phyloP scores from a whole-genome alignment of 2,329 filamentous ascomycete genomes.

The Geosmithia morbida region DNA sequence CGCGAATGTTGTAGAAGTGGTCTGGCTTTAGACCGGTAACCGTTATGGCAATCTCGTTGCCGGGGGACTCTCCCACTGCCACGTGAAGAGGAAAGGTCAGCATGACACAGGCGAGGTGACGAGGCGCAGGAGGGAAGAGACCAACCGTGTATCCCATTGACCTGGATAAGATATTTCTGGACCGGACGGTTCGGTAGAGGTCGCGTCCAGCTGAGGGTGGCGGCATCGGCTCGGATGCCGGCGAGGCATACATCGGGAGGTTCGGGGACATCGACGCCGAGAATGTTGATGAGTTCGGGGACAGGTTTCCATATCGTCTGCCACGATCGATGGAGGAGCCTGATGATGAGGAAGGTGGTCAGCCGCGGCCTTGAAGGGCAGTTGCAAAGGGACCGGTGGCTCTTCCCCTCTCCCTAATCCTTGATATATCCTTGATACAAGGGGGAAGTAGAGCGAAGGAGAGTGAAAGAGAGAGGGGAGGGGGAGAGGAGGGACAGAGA shows the following conservation, averaged over 20 bases:
- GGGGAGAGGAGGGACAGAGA: background rate
- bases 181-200: slow-evolving; percentile 52
- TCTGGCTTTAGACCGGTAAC: slow-evolving; percentile 77
- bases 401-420: too few relatives aligned
- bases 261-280: slow-evolving; percentile 88
- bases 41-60: slow-evolving; percentile 48
- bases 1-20: slow-evolving; percentile 84
- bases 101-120: background rate
- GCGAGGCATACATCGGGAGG: slow-evolving; percentile 81
- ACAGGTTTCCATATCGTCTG: slow-evolving; percentile 85
- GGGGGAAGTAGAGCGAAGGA: too few relatives aligned
- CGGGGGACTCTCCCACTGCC: slow-evolving; percentile 65
- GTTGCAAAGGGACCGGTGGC: background rate
- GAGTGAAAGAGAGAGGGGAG: background rate
- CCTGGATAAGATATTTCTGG: slow-evolving; percentile 78
- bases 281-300: slow-evolving; percentile 75
- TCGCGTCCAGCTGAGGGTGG: slow-evolving; percentile 82
- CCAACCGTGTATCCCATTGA: slow-evolving; percentile 84
- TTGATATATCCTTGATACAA: too few relatives aligned
- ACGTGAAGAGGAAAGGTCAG: background rate
- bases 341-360: slow-evolving; percentile 16
- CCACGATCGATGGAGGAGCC: slow-evolving; percentile 74
- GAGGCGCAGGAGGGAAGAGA: slow-evolving; percentile 3
- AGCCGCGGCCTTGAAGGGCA: background rate
- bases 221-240: slow-evolving; percentile 74